phyloP scores from a whole-genome alignment of 2,329 filamentous ascomycete species.

The Zymoseptoria pseudotritici region DNA sequence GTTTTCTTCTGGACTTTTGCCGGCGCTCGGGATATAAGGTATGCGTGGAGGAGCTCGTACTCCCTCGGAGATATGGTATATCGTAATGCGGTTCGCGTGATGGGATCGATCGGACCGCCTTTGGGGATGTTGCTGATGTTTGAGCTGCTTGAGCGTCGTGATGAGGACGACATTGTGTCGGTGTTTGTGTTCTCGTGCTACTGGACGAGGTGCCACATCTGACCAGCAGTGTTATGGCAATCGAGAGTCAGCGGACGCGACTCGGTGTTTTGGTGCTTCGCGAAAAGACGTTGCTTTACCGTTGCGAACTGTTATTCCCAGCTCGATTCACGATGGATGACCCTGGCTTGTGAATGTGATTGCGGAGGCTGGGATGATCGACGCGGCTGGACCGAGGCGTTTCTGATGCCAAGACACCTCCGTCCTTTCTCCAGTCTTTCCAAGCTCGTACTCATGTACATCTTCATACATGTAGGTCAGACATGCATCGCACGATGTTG shows the following conservation, averaged over 20 bases:
- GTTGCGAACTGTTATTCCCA: not conserved
- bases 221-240: not conserved
- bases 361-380: not conserved
- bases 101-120: constrained; percentile 48
- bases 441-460: no score
- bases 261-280: not conserved
- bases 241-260: not conserved
- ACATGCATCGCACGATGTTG: no score
- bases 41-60: constrained; percentile 77
- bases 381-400: not conserved
- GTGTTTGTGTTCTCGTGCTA: not conserved
- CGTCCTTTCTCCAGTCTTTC: no score
- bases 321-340: not conserved
- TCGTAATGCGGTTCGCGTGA: constrained; percentile 76
- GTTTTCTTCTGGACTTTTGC: constrained; percentile 47
- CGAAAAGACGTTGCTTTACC: not conserved
- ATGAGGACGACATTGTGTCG: constrained; percentile 6
- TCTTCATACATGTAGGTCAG: no score
- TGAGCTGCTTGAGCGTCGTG: constrained; percentile 7
- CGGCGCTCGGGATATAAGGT: constrained; percentile 66
- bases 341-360: not conserved
- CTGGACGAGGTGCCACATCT: not conserved
- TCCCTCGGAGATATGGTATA: constrained; percentile 79
- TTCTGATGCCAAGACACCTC: not conserved
- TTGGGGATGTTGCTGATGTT: constrained; percentile 15